phyloP scores from a whole-genome alignment of 2,329 filamentous ascomycete species.

The Sporothrix inflata region DNA sequence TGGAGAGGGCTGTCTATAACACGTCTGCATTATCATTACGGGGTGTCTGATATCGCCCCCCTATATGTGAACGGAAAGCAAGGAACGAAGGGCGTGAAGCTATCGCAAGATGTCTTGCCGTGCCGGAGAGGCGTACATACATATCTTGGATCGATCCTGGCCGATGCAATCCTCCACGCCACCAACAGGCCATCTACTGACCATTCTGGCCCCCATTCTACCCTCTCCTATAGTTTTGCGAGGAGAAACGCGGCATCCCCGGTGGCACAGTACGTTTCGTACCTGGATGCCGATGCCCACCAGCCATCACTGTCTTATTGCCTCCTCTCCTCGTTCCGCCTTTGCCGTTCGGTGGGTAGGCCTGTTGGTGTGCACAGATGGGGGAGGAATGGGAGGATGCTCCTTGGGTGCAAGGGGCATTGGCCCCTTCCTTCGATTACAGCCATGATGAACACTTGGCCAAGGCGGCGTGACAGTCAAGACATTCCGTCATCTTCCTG shows the following conservation, averaged over 20 bases:
- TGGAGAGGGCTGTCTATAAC: neutral
- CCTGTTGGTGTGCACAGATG: conserved; percentile 15
- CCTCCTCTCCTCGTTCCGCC: neutral
- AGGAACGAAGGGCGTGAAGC: neutral
- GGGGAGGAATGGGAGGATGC: neutral
- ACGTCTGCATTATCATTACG: neutral
- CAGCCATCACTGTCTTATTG: neutral
- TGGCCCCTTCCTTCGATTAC: neutral
- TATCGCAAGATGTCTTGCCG: neutral
- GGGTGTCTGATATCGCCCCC: neutral
- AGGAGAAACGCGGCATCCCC: neutral
- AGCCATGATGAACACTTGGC: neutral
- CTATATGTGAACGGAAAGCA: neutral
- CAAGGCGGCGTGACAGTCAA: neutral
- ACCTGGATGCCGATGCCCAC: neutral
- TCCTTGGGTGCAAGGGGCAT: neutral
- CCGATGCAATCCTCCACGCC: neutral
- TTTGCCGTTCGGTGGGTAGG: neutral
- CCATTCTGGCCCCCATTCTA: neutral
- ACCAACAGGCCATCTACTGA: neutral
- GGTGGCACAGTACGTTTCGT: conserved; percentile 3
- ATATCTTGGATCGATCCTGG: neutral
- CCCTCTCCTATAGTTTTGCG: neutral
- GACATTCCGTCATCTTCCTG: neutral
- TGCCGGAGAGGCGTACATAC: neutral